phyloP scores from a whole-genome alignment of 805 yeast species.

The Saccharomycopsis fibuligera region DNA sequence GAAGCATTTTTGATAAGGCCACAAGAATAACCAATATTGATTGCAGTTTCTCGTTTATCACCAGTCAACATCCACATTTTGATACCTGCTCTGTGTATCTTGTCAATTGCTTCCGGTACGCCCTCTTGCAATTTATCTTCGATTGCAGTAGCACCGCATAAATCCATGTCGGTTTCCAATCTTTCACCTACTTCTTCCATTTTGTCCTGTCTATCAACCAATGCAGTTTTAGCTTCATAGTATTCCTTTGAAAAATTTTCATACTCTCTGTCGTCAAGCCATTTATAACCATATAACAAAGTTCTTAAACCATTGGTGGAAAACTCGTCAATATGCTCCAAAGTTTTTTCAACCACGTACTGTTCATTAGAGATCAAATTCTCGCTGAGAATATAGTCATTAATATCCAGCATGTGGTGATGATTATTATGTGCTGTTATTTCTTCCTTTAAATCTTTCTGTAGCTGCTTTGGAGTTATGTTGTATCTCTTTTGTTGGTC shows the following conservation, averaged over 20 bases:
- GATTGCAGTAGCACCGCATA: slow-evolving; percentile 92
- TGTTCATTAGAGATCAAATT: slow-evolving; percentile 62
- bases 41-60: slow-evolving; percentile 96
- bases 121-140: slow-evolving; percentile 96
- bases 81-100: slow-evolving; percentile 86
- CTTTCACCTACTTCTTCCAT: slow-evolving; percentile 68
- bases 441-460: background rate
- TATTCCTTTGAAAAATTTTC: slow-evolving; percentile 61
- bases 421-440: background rate
- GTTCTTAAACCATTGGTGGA: slow-evolving; percentile 95
- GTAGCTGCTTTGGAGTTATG: slow-evolving; percentile 23
- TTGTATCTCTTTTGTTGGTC: slow-evolving; percentile 55
- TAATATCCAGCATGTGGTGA: slow-evolving; percentile 16
- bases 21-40: slow-evolving; percentile 94
- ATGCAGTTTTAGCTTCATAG: slow-evolving; percentile 68
- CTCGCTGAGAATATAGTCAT: slow-evolving; percentile 44
- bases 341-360: slow-evolving; percentile 71
- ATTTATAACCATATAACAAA: slow-evolving; percentile 70
- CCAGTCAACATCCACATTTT: slow-evolving; percentile 98
- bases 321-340: slow-evolving; percentile 88
- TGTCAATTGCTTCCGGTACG: slow-evolving; percentile 93
- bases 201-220: slow-evolving; percentile 56
- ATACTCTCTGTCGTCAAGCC: slow-evolving; percentile 57
- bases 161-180: slow-evolving; percentile 61
- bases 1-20: slow-evolving; percentile 89